A percentile compares a stretch with the other conserved stretches of the same genome.
phyloP scores from a whole-genome alignment of 225 moss, liverwort and hornwort species.

The Asterella californica region DNA sequence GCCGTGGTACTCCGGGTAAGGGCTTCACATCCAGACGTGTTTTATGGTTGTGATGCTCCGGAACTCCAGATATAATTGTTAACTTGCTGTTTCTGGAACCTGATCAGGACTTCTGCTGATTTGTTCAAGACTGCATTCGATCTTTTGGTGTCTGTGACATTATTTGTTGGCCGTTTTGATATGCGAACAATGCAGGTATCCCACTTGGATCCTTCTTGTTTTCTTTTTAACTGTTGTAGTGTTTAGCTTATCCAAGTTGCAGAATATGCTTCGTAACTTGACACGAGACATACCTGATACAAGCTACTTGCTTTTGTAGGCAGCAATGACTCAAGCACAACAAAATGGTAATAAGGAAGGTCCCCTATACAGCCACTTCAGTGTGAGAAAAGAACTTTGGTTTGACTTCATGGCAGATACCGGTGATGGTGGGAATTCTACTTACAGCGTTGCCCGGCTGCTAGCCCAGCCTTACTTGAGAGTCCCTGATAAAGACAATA shows the following conservation, averaged over 20 bases:
- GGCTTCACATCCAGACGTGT: conserved; percentile 15
- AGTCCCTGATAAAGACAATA: conserved; percentile 59
- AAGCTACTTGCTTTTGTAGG: conserved; percentile 47
- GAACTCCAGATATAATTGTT: not conserved
- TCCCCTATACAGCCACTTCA: conserved; percentile 63
- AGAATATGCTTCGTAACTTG: not conserved
- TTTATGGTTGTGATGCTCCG: conserved; percentile 2
- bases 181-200: conserved; percentile 99
- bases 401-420: conserved; percentile 99
- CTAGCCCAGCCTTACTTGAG: conserved; percentile 87
- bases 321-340: conserved; percentile 97
- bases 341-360: conserved; percentile 60
- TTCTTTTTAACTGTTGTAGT: not conserved
- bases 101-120: conserved; percentile 94
- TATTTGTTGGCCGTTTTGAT: conserved; percentile 97
- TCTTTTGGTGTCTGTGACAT: conserved; percentile 92
- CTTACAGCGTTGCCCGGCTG: conserved; percentile 84
- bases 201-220: not conserved
- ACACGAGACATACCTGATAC: conserved; percentile 8
- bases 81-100: conserved; percentile 2
- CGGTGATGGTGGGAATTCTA: conserved; percentile 99
- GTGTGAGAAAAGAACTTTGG: conserved; percentile 83
- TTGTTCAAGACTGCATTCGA: conserved; percentile 99
- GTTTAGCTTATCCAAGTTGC: not conserved
- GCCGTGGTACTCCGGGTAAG: conserved; percentile 99